Evolutionary conservation across 352 stramenopile species (phyloP), one percentile per base, ranked within the genome.

Genomic region (Globisporangium cystogenes): DNA sequence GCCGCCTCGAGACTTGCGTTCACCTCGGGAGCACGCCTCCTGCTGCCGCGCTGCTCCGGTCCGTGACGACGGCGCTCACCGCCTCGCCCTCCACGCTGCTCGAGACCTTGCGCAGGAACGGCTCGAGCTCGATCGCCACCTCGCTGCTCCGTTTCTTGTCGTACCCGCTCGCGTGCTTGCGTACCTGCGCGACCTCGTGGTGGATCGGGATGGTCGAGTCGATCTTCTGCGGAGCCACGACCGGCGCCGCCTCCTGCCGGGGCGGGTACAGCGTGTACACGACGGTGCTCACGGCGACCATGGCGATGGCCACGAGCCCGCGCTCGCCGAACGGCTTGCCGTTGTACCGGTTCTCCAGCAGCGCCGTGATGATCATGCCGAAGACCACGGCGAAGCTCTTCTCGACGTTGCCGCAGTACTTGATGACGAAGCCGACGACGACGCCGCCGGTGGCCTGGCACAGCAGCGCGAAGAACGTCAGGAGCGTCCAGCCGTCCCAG

Each of bases 371-470:
- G 53, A 87, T 74, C 72, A 92, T 90, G 15, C 83, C 83, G 21
- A 75, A 65, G 33, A 94, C 83, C 16, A 92, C 83, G 0, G 79
- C 79, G 54, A 94, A 92, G 60, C 70, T 87, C 63, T 92, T 91
- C 49, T 91, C 76, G 21, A 94, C 80, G 59, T 90, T 92, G 8
- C 83, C 83, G 37, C 78, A 90, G 66, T 91, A 72, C 64, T 88
- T 87, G 60, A 90, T 94, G 33, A 94, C 83, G 51, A 90, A 88
- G 15, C 79, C 83, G 20, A 93, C 83, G 18, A 90, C 41, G 16
- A 93, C 70, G 20, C 83, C 79, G 47, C 83, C 81, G 15, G 70
- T 37, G 2, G 83, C 83, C 60, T 93, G 81, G 33, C 80, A 86
- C 26, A 92, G 54, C 6, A 93, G 58, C 26, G 83, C 70, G 41